These are phyloP conservation scores for Endocarpon pusillum DNA, from an alignment of 495 filamentous ascomycete genomes.

Conservation along the genomic window DNA sequence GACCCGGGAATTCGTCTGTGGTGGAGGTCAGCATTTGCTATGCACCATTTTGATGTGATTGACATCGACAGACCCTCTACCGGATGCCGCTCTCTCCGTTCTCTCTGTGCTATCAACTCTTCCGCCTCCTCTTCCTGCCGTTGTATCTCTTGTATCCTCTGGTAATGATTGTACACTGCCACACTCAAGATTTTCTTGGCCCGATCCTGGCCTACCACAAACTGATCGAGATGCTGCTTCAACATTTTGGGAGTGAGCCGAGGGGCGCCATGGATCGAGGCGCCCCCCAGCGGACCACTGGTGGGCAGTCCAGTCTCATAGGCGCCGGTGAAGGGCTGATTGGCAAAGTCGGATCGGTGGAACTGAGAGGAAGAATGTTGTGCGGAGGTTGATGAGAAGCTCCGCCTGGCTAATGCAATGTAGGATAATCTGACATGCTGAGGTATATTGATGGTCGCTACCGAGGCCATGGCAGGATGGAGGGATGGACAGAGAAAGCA, in stretches of 20 bases:
- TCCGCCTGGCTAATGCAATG: too few species aligned
- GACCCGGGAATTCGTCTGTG: constrained; percentile 67
- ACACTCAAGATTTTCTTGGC: constrained; percentile 91
- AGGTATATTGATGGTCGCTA: too few species aligned
- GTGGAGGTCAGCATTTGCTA: background rate
- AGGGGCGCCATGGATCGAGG: constrained; percentile 45
- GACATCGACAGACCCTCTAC: constrained; percentile 45
- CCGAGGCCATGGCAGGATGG: too few species aligned
- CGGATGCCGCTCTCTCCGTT: constrained; percentile 32
- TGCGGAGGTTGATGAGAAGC: background rate
- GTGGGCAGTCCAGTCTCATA: constrained; percentile 60
- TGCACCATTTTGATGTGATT: background rate
- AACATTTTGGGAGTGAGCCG: constrained; percentile 64
- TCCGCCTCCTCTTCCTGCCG: constrained; percentile 64
- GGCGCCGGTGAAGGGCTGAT: constrained; percentile 49
- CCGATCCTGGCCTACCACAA: constrained; percentile 87
- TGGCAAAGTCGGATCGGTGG: constrained; percentile 43
- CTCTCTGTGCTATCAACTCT: constrained; percentile 34
- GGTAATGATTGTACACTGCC: constrained; percentile 95
- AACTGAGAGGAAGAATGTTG: constrained; percentile 28
- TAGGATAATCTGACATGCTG: too few species aligned
- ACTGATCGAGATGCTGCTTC: constrained; percentile 86
- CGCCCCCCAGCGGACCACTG: constrained; percentile 35
- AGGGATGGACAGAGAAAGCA: too few species aligned
- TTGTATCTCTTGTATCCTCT: constrained; percentile 60